Evolutionary conservation across 1,139 yeast genomes (phyloP), one percentile per base, ranked within the genome.

Genomic region (Saccharomycopsis crataegensis): DNA sequence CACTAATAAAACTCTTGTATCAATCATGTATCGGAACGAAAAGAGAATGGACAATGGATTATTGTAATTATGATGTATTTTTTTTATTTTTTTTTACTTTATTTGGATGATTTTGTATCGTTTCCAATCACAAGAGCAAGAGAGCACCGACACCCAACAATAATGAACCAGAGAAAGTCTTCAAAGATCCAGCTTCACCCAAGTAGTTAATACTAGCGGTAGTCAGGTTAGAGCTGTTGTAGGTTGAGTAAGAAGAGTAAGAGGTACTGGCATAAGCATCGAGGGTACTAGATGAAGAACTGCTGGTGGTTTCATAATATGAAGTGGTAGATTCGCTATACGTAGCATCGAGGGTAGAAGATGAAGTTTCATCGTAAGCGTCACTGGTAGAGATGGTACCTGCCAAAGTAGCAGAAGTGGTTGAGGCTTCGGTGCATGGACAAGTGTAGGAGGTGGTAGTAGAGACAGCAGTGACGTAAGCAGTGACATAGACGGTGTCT

Each of bases 401-500:
- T 14, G 41, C 17, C 14, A 33, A 17, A 16, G 48, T 22, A 1
- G 46, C 22, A 16, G 41, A 34, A 8, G 48, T 41, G 33, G 49
- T 47, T 17, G 48, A 31, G 38, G 48, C 45, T n/a, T 9, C 9
- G 2, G 49, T 17, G 17, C 53, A 43, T 45, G 49, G 47, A 43
- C 56, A 54, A 36, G 50, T 46, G 38, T 51, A 42, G 16, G 56
- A 46, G 50, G 50, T 37, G 31, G 49, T 45, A 16, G 56, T 53
- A n/a, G 51, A 46, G n/a, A 50, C 46, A 43, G 57, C 54, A 53
- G 58, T 55, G n/a, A 55, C 56, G 46, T 55, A 55, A 32, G 51
- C 52, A 34, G 58, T 55, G 11, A 43, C 58, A 48, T 44, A 55
- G 17, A 55, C 58, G 33, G 58, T 55, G 11, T 55, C 58, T 43